Base-by-base conservation (phyloP, 2,329 filamentous ascomycete genomes). In the Cercospora citrullina region DNA sequence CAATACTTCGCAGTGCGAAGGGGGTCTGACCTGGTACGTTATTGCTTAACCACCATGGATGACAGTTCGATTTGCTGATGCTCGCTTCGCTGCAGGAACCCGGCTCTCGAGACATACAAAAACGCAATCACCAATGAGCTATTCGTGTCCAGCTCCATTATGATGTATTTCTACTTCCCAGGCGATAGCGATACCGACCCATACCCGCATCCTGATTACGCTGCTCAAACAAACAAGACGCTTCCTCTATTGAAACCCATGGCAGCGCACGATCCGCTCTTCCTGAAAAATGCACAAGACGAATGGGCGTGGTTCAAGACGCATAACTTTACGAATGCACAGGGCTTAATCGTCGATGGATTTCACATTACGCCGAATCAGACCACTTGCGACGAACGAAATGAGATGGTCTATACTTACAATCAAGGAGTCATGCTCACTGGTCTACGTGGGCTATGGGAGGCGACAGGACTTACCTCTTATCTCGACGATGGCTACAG, bases 91-190 rank as follows among this genome's bases (percentile, higher is more conserved):
- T 14, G 23, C 55, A 58, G 55, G 62, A 96, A 92, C 72, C 93
- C 93, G 2, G 87, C 88, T 18, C 81, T 95, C 42, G 80, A 86
- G 26, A 91, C 93, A 0, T 98, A 98, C 83, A 98, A 98, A 78
- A 98, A 98, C 75, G 93, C 94, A 70, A 96, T 98, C 74, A 98
- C 94, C 26, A 98, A 98, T 75, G 89, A 98, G 78, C 86, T 98
- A 0, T 98, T 88, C 80, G 91, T 97, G 67, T 86, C 94, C 0
- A 92, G 92, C 0, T 96, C 92, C 18, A 87, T 95, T 33, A 87
- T 86, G 51, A 98, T 98, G 94, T 97, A 97, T 77, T 85, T 96
- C 4, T 87, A 94, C 77, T 96, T 94, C 71, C 93, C 94, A 0
- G 92, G 93, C 0, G 93, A 97, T 77, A 80, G 85, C 39, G 92